A percentile compares a stretch with the other conserved stretches of the same genome.
These are phyloP conservation scores for Euphorbia lathyris DNA, from an alignment of 345 rosid genomes.

Conservation along the genomic window DNA sequence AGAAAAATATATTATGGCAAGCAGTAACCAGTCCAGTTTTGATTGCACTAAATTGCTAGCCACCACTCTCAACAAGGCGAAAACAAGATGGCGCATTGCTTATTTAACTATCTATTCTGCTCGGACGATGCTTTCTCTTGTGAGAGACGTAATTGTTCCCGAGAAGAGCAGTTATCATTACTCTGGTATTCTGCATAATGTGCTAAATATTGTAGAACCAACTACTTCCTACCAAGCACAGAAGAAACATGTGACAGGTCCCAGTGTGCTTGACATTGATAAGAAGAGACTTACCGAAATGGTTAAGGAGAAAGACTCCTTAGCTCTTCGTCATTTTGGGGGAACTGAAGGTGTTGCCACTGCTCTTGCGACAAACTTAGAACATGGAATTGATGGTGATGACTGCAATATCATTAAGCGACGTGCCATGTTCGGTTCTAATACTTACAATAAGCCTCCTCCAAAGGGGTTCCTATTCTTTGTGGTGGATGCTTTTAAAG, in stretches of 20 bases:
- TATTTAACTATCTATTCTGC: constrained; percentile 49
- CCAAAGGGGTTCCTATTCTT: constrained; percentile 55
- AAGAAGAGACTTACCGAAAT: constrained; percentile 29
- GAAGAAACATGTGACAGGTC: constrained; percentile 21
- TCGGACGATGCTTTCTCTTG: constrained; percentile 55
- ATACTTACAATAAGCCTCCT: constrained; percentile 59
- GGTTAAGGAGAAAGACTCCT: constrained; percentile 41
- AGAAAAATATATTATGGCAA: constrained; percentile 27
- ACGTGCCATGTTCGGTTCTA: constrained; percentile 45
- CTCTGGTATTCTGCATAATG: constrained; percentile 22
- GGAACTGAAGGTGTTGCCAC: constrained; percentile 54
- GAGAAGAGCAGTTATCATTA: constrained; percentile 15
- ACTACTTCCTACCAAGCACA: constrained; percentile 18
- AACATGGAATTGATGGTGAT: constrained; percentile 43
- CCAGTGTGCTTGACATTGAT: constrained; percentile 32
- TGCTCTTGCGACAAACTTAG: constrained; percentile 45
- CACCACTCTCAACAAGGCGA: constrained; percentile 44
- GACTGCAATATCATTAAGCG: constrained; percentile 36
- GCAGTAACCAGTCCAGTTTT: constrained; percentile 22
- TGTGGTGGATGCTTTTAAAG: constrained; percentile 57
- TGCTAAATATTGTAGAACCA: constrained; percentile 31
- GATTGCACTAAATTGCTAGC: constrained; percentile 33
- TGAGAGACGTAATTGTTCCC: constrained; percentile 30
- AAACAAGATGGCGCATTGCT: constrained; percentile 65
- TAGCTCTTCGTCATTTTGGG: constrained; percentile 33